Base-by-base conservation (phyloP, 106 monocot genomes). In the Dioscorea alata region DNA sequence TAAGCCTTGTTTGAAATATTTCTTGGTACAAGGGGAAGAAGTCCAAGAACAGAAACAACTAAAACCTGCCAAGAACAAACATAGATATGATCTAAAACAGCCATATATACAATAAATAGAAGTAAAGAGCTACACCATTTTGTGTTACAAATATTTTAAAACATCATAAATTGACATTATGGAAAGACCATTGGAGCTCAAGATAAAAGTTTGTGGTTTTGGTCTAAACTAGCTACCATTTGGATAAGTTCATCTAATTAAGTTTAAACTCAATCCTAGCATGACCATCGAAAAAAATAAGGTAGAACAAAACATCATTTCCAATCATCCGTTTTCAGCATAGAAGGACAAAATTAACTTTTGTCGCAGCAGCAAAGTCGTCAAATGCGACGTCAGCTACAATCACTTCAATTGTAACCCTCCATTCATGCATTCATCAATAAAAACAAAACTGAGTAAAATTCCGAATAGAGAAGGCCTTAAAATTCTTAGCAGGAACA, bases 11-110 rank as follows among this genome's bases (percentile, higher is more conserved):
- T 71, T 49, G 79, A 64, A 60, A 91, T 72, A 73, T 73, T 67
- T 66, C 49, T 79, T 59, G 88, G 77, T 49, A 74, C 69, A 60
- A 94, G 14, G 34, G 94, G 94, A 75, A 94, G 69, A 59, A 85
- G 69, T 10, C 85, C 82, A 67, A 90, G 64, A 52, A 85, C n/a
- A 53, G 84, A 74, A 65, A 87, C 73, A 74, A 79, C 48, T 48
- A 90, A 54, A 24, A 90, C 85, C 90, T 94, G 73, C 67, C 31
- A 68, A 34, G 19, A 6, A 59, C 13, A 54, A 54, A 14, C 54
- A 54, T 19, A 54, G 18, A 54, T 8, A 17, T 51, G 51, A 12
- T 19, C 54, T 54, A 4, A 54, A 54, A 54, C 18, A 54, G 15
- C 54, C 19, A 19, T 28, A 54, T 54, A 54, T 51, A 42, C 10